Evolutionary conservation across 1,284 basidiomycete genomes (phyloP), one percentile per base, ranked within the genome.

Genomic region (Exobasidium rhododendri): DNA sequence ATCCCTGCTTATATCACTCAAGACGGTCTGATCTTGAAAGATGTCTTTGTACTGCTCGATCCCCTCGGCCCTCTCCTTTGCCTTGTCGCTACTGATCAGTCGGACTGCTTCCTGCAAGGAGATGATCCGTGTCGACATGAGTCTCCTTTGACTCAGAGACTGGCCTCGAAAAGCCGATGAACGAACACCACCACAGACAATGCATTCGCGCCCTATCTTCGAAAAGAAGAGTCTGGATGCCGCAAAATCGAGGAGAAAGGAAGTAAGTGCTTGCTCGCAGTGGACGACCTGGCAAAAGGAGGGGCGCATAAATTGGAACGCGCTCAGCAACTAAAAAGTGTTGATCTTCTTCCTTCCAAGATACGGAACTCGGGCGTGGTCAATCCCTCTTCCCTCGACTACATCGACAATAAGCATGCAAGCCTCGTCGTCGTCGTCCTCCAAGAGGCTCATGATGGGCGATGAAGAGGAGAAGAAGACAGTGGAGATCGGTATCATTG

Each of bases 1-100:
- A 10, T 80, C 76, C 24, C 83, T 84, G 66, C 83, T 80, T 43
- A 88, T 80, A 11, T 84, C 83, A 55, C 80, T 77, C 55, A 85
- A 82, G 62, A 31, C 29, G 3, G 17, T n/a, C 24, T 51, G n/a
- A 20, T 84, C 84, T n/a, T 83, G 78, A 65, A 94, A 89, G 46
- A 85, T 82, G 26, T 83, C 83, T 35, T 86, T 85, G 31, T 93
- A 81, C 22, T 82, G 74, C 3, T 82, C 67, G 26, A 90, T 77
- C 17, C 86, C 91, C 62, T 89, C 85, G 63, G 86, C 84, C 10
- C 92, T 85, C 29, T 89, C 88, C 71, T 86, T 89, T 76, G 88
- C 82, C 72, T 88, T 91, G 62, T 86, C 84, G 71, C 66, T 69
- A 56, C 61, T 61, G 29, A 75, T 52, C 43, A 69, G 65, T 32